Conservation (phyloP, 768 basidiomycete genomes). For the Trichaptum fuscoviolaceum region DNA sequence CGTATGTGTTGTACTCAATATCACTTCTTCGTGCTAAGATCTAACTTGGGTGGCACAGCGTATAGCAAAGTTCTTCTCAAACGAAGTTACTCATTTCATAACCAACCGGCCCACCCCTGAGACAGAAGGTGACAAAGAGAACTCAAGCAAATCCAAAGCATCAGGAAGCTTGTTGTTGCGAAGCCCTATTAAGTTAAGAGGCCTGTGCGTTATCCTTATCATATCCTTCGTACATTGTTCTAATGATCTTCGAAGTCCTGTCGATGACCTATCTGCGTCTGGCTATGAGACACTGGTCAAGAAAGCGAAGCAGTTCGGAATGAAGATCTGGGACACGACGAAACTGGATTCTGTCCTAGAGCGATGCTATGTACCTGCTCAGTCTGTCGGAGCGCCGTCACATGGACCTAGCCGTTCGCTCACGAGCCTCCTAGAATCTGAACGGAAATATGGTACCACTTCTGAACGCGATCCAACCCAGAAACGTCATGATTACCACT, state of each 20-base stretch:
- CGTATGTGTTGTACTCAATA: conserved; percentile 43
- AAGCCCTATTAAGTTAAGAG: conserved; percentile 62
- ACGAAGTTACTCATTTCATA: conserved; percentile 82
- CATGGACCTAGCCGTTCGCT: conserved; percentile 39
- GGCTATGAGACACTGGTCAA: conserved; percentile 44
- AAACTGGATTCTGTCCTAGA: conserved; percentile 71
- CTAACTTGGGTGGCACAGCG: conserved; percentile 39
- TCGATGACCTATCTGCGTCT: conserved; percentile 24
- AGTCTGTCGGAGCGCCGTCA: conserved; percentile 24
- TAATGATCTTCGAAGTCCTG: conserved; percentile 17
- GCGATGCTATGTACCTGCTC: conserved; percentile 47
- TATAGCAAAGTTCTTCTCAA: conserved; percentile 86
- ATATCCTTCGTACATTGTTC: neutral
- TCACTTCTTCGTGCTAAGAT: conserved; percentile 7
- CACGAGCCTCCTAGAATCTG: conserved; percentile 66
- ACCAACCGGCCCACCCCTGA: conserved; percentile 46
- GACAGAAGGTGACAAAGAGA: conserved; percentile 29
- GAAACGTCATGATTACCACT: conserved; percentile 80
- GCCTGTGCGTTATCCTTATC: conserved; percentile 40
- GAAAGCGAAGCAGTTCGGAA: conserved; percentile 64
- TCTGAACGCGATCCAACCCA: conserved; percentile 90
- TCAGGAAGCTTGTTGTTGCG: conserved; percentile 33
- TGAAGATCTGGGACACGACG: conserved; percentile 81
- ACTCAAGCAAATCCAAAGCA: conserved; percentile 35
- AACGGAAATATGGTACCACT: conserved; percentile 75